phyloP scores from a whole-genome alignment of 371 early-diverging fungal genomes.

The Mortierella sp. region DNA sequence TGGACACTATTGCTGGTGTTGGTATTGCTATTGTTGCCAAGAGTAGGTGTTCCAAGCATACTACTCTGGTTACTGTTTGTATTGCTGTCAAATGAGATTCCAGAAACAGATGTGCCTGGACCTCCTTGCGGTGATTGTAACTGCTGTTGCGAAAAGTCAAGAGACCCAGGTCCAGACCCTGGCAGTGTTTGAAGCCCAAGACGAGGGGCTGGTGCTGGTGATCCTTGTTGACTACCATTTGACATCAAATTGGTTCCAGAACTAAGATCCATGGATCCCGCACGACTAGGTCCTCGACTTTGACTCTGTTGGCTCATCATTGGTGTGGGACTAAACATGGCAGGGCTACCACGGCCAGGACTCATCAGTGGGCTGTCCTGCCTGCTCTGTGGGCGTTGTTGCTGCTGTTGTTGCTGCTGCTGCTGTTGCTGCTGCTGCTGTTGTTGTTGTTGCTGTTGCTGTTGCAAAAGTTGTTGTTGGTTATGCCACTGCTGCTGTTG shows the following conservation, averaged over 20 bases:
- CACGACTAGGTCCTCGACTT: constrained; percentile 29
- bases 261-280: constrained; percentile 47
- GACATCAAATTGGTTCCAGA: constrained; percentile 15
- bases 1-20: constrained; percentile 2
- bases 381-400: constrained; percentile 34
- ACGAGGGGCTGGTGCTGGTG: constrained; percentile 28
- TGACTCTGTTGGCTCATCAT: constrained; percentile 11
- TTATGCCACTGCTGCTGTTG: constrained; percentile 39
- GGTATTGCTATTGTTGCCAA: constrained; percentile 8
- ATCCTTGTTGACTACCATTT: constrained; percentile 33
- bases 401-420: constrained; percentile 27
- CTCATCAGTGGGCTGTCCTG: constrained; percentile 56
- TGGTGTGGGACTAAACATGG: constrained; percentile 51
- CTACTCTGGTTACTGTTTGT: constrained; percentile 11
- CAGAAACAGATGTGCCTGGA: not conserved
- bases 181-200: constrained; percentile 26
- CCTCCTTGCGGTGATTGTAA: constrained; percentile 26
- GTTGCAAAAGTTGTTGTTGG: constrained; percentile 9
- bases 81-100: constrained; percentile 1
- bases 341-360: constrained; percentile 41
- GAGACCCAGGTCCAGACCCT: constrained; percentile 46
- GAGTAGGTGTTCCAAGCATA: constrained; percentile 10
- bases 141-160: constrained; percentile 35
- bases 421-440: constrained; percentile 42
- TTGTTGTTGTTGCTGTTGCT: constrained; percentile 22